phyloP scores from a whole-genome alignment of 495 filamentous ascomycete species.

The Tuber calosporum region DNA sequence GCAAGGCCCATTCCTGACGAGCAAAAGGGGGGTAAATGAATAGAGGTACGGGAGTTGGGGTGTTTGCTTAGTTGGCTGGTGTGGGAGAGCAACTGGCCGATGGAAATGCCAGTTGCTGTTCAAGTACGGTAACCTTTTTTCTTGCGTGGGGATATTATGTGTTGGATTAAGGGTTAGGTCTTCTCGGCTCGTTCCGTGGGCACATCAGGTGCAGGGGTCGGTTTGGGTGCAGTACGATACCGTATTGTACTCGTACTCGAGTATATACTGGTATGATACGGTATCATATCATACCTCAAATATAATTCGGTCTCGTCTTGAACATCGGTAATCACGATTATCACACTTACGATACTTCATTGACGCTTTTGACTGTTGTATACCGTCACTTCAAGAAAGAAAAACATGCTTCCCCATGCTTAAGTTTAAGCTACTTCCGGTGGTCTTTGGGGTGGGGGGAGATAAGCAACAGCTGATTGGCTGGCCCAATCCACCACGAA shows the following conservation, averaged over 20 bases:
- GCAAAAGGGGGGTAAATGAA: neutral
- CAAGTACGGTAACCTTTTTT: neutral
- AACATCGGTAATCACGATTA: neutral
- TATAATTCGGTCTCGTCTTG: too few species aligned
- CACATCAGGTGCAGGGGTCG: too few species aligned
- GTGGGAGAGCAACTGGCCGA: neutral
- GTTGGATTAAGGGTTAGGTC: neutral
- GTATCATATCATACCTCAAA: too few species aligned
- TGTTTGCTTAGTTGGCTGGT: neutral
- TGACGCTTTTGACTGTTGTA: neutral
- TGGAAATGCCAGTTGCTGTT: neutral
- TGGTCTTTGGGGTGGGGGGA: neutral
- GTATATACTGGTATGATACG: too few species aligned
- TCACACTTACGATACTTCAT: neutral
- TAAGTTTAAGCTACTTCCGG: neutral
- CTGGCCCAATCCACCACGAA: neutral
- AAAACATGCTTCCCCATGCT: neutral
- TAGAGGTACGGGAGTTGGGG: neutral
- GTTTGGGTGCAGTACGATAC: too few species aligned
- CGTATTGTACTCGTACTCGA: too few species aligned
- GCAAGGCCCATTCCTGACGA: constrained; percentile 65
- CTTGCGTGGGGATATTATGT: neutral
- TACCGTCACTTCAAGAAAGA: too few species aligned
- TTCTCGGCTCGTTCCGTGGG: neutral
- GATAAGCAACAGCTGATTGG: neutral